Percentiles rank a stretch among this genome's conserved stretches.
phyloP scores from a whole-genome alignment of 768 basidiomycete genomes.

The Omphalotus guepiniiformis region DNA sequence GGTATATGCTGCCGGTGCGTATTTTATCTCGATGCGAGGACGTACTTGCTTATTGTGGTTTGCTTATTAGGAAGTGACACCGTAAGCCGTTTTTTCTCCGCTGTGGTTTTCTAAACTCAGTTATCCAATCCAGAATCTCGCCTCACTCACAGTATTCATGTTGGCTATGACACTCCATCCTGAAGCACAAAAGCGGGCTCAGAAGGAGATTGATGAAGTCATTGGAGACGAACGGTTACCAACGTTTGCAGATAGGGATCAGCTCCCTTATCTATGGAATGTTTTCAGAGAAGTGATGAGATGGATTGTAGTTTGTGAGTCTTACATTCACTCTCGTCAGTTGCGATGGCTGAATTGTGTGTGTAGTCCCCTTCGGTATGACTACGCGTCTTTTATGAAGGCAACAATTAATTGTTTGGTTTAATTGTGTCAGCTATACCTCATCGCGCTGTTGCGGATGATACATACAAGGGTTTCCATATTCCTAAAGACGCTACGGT shows the following conservation, averaged over 20 bases:
- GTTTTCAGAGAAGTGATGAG: not conserved
- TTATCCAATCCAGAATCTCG: not conserved
- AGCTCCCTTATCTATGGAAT: not conserved
- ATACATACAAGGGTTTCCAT: conserved; percentile 25
- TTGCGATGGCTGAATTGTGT: not conserved
- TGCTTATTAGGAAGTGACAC: not conserved
- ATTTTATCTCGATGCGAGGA: not conserved
- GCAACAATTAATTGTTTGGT: not conserved
- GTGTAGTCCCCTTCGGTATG: not conserved
- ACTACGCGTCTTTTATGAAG: not conserved
- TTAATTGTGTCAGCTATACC: conserved; percentile 14
- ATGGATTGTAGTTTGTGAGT: not conserved
- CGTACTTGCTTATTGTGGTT: not conserved
- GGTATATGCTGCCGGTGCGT: conserved; percentile 2
- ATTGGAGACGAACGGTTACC: not conserved
- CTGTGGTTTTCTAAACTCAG: too few relatives aligned
- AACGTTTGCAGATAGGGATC: not conserved
- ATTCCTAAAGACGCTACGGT: conserved; percentile 31
- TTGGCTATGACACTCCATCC: not conserved
- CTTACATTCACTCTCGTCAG: not conserved
- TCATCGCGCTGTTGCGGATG: conserved; percentile 28
- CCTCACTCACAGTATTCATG: not conserved
- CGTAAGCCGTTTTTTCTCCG: too few relatives aligned
- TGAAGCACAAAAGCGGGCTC: not conserved
- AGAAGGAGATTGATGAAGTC: not conserved